phyloP scores from a whole-genome alignment of 345 rosid species.

The Murraya koenigii region DNA sequence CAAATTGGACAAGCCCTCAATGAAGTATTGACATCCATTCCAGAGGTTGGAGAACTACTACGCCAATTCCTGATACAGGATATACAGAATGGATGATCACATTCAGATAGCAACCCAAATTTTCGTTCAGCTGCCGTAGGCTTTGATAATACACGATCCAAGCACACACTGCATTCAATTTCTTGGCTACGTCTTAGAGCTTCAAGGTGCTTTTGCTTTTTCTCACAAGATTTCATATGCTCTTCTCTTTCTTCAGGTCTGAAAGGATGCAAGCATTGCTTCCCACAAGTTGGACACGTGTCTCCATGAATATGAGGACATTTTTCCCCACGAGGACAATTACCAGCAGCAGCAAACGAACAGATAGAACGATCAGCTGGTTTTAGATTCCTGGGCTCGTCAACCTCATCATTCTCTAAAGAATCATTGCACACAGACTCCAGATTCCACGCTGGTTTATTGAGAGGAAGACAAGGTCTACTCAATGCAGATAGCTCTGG shows the following conservation, averaged over 20 bases:
- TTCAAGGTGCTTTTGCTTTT: conserved; percentile 72
- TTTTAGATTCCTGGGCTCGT: conserved; percentile 39
- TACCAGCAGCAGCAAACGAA: conserved; percentile 85
- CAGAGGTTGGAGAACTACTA: conserved; percentile 72
- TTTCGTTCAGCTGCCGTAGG: conserved; percentile 63
- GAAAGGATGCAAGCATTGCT: conserved; percentile 85
- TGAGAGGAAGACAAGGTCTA: conserved; percentile 28
- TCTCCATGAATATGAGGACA: conserved; percentile 94
- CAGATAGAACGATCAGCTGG: conserved; percentile 68
- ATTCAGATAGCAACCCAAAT: conserved; percentile 89
- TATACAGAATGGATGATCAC: conserved; percentile 97
- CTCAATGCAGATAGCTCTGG: conserved; percentile 39
- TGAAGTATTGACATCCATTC: conserved; percentile 81
- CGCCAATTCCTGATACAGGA: conserved; percentile 93
- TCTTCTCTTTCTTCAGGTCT: conserved; percentile 79
- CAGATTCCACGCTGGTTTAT: conserved; percentile 41
- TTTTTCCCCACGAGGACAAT: conserved; percentile 70
- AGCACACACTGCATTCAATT: conserved; percentile 71
- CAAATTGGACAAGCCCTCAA: conserved; percentile 92
- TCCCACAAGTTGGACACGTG: conserved; percentile 74
- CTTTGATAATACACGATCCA: conserved; percentile 76
- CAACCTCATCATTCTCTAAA: conserved; percentile 28
- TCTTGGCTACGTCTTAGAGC: conserved; percentile 60
- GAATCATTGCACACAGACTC: conserved; percentile 29
- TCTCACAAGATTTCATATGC: conserved; percentile 66